These are phyloP conservation scores for Ophiostoma triangulosporum DNA, from an alignment of 2,329 filamentous ascomycete species.

Conservation along the genomic window DNA sequence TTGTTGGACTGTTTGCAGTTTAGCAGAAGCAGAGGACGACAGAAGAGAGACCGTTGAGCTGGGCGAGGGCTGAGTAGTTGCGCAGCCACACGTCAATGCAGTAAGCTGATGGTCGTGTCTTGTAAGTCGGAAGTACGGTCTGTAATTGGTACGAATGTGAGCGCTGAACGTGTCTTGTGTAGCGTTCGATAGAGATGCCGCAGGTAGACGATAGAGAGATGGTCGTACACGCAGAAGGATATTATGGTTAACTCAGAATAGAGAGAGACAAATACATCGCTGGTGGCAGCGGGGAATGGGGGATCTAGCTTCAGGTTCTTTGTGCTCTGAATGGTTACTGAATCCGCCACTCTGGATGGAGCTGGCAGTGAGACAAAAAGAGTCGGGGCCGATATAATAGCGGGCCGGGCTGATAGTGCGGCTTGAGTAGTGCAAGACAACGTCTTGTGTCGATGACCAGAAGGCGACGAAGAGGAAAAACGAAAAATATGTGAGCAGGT, in stretches of 20 bases:
- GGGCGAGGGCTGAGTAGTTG: not conserved
- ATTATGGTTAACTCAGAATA: not conserved
- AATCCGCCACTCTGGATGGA: not conserved
- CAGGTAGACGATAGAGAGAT: not conserved
- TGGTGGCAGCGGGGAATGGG: not conserved
- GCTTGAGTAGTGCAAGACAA: not conserved
- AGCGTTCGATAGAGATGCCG: not conserved
- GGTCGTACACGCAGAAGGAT: not conserved
- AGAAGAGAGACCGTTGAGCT: not conserved
- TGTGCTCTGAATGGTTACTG: not conserved
- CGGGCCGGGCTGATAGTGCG: not conserved
- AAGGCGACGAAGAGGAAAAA: not conserved
- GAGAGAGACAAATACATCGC: not conserved
- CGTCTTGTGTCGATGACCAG: not conserved
- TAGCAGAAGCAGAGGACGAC: not conserved
- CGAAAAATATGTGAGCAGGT: too few relatives aligned
- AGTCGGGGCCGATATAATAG: not conserved
- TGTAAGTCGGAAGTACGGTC: not conserved
- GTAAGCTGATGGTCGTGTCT: not conserved
- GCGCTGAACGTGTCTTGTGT: not conserved
- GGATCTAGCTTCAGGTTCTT: not conserved
- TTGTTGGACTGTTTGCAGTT: not conserved
- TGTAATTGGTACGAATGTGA: not conserved
- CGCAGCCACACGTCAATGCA: not conserved
- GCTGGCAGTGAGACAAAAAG: not conserved